phyloP scores from a whole-genome alignment of 2,329 filamentous ascomycete species.

The Cytospora chrysosperma region DNA sequence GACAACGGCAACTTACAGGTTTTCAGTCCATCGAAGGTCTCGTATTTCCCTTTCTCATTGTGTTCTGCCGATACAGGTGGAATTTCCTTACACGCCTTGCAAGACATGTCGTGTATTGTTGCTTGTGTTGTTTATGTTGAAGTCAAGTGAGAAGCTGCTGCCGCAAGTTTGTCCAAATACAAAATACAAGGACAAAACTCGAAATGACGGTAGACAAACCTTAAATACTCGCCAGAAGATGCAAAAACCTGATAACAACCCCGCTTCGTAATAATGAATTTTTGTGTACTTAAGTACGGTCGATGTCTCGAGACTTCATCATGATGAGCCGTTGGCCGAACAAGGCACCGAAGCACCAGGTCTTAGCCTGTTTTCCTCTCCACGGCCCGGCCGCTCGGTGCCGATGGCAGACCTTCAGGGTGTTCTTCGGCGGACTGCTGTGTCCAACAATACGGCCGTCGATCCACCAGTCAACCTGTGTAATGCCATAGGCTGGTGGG shows the following conservation, averaged over 20 bases:
- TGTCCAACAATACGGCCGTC: background rate
- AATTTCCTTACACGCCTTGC: constrained; percentile 34
- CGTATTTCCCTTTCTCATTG: constrained; percentile 40
- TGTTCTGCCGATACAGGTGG: constrained; percentile 42
- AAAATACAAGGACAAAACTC: background rate
- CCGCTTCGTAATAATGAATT: too few relatives aligned
- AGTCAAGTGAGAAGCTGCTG: too few relatives aligned
- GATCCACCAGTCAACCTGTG: background rate
- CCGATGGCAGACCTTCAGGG: background rate
- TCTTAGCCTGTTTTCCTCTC: background rate
- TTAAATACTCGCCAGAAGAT: background rate
- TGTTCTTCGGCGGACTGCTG: background rate
- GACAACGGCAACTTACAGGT: constrained; percentile 39
- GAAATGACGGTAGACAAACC: background rate
- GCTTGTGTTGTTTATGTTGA: background rate
- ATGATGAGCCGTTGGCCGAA: background rate
- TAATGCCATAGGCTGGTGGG: background rate
- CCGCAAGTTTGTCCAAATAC: too few relatives aligned
- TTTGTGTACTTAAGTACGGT: background rate
- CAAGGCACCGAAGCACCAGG: constrained; percentile 1
- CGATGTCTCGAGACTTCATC: background rate
- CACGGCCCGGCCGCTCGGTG: background rate
- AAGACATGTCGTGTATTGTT: constrained; percentile 25
- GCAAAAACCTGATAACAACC: background rate
- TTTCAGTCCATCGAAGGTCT: constrained; percentile 40